Conservation (phyloP, 345 rosid genomes). For the Mallotus nudiflorus region DNA sequence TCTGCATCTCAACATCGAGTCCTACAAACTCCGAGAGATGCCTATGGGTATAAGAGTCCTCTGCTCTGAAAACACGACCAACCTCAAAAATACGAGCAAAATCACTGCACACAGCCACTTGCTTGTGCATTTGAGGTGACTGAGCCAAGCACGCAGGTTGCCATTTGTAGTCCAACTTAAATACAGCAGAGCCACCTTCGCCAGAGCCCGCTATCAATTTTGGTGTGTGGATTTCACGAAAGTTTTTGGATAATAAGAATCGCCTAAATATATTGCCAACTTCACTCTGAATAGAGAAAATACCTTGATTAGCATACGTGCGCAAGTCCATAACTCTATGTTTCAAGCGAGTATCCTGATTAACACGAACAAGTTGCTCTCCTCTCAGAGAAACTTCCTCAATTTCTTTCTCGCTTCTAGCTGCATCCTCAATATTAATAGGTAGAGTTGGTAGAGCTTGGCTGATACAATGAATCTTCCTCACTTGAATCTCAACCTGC, state of each 20-base stretch:
- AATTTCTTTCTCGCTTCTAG: conserved; percentile 76
- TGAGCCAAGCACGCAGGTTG: conserved; percentile 88
- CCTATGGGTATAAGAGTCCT: conserved; percentile 86
- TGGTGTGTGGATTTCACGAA: conserved; percentile 86
- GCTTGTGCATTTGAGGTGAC: conserved; percentile 95
- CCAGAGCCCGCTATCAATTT: conserved; percentile 86
- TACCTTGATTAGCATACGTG: conserved; percentile 80
- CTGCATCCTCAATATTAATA: conserved; percentile 76
- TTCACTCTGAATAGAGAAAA: conserved; percentile 66
- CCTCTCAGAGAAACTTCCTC: conserved; percentile 64
- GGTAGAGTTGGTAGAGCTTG: conserved; percentile 71
- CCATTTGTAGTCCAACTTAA: conserved; percentile 86
- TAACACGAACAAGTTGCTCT: conserved; percentile 61
- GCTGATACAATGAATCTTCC: conserved; percentile 58
- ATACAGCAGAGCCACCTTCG: conserved; percentile 97
- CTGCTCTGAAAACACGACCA: conserved; percentile 92
- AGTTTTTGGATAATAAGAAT: conserved; percentile 49
- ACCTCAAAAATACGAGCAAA: conserved; percentile 74
- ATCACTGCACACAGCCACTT: conserved; percentile 86
- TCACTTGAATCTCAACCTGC: conserved; percentile 64
- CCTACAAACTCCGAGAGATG: conserved; percentile 89
- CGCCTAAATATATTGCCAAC: conserved; percentile 58
- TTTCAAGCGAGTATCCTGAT: conserved; percentile 85
- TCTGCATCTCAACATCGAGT: conserved; percentile 92
- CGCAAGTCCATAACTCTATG: conserved; percentile 72